Evolutionary conservation across 352 stramenopile species (phyloP).

Genomic region (Globisporangium paddicum): DNA sequence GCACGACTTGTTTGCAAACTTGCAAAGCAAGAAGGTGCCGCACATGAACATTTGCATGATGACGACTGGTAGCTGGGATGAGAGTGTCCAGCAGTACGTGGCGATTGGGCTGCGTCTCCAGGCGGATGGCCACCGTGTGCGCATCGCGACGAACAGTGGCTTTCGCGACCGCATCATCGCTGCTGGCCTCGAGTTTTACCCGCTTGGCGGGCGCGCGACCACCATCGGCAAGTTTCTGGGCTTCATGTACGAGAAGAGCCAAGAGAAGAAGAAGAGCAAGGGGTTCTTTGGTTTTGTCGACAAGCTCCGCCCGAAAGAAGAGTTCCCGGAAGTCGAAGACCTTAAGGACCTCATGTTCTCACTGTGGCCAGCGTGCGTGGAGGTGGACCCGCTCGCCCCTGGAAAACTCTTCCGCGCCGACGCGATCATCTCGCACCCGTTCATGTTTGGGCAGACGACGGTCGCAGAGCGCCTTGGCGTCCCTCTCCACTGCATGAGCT

Average conservation of each 20-base stretch:
- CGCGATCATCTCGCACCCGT: slow-evolving; percentile 61
- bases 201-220: slow-evolving; percentile 43
- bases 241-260: slow-evolving; percentile 29
- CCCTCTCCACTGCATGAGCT: slow-evolving; percentile 64
- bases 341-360: slow-evolving; percentile 51
- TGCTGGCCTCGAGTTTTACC: slow-evolving; percentile 64
- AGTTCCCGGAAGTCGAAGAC: slow-evolving; percentile 41
- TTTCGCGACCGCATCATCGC: slow-evolving; percentile 65
- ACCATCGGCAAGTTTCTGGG: slow-evolving; percentile 45
- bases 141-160: slow-evolving; percentile 82
- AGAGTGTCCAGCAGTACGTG: slow-evolving; percentile 71
- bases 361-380: slow-evolving; percentile 51
- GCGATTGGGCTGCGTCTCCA: slow-evolving; percentile 70
- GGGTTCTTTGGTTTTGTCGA: slow-evolving; percentile 16
- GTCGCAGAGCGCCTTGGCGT: slow-evolving; percentile 70
- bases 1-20: slow-evolving; percentile 18
- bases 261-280: not conserved
- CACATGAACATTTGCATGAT: slow-evolving; percentile 75
- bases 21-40: slow-evolving; percentile 24
- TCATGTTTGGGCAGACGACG: slow-evolving; percentile 53
- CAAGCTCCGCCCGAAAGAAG: slow-evolving; percentile 30
- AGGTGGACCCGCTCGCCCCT: slow-evolving; percentile 34
- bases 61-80: slow-evolving; percentile 58
- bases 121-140: slow-evolving; percentile 83
- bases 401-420: slow-evolving; percentile 57